Evolutionary conservation across 2,329 filamentous ascomycete genomes (phyloP), one percentile per base, ranked within the genome.

Genomic region (Cladorrhinum sp.): DNA sequence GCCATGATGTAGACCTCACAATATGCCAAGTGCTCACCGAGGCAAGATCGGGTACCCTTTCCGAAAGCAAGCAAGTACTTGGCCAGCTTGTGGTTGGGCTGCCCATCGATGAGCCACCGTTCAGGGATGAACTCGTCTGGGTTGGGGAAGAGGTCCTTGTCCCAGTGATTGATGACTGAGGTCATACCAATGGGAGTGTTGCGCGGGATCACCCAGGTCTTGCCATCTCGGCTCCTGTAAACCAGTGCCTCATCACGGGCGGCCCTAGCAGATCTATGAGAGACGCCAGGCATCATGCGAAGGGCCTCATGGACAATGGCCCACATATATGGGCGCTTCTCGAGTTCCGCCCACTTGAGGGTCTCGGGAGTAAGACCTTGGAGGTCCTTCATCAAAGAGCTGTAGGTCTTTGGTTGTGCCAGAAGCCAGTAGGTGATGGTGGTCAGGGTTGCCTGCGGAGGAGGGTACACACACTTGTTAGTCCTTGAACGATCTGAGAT

Each of bases 161-260:
- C 59, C 64, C 62, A 69, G 65, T 74, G 72, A 53, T 70, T 70
- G 62, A 71, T 70, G 62, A 71, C 68, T 8, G 70, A 69, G 1
- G 69, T 72, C 72, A 74, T 74, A 20, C 70, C 68, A 6, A 73
- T 69, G 1, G 70, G 70, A 2, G 72, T 74, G 12, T 70, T 73
- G 58, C 69, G 62, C 1, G 65, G 66, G 46, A 74, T 70, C 33
- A 65, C 55, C 51, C 42, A 61, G 8, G 55, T 65, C 33, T 66
- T 65, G n/a, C 69, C 61, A 16, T 63, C 56, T 16, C 52, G 39
- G 18, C 56, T 58, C 10, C 62, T 65, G 49, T 72, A 73, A 0
- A 70, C 21, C 2, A 75, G 55, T 14, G 72, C 69, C 26, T 75
- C 28, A 55, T 58, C 54, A 18, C 63, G 58, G 1, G 60, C 57